Evolutionary conservation across 2,329 filamentous ascomycete species (phyloP), one percentile per base, ranked within the genome.

Genomic region (Blastomyces gilchristii): DNA sequence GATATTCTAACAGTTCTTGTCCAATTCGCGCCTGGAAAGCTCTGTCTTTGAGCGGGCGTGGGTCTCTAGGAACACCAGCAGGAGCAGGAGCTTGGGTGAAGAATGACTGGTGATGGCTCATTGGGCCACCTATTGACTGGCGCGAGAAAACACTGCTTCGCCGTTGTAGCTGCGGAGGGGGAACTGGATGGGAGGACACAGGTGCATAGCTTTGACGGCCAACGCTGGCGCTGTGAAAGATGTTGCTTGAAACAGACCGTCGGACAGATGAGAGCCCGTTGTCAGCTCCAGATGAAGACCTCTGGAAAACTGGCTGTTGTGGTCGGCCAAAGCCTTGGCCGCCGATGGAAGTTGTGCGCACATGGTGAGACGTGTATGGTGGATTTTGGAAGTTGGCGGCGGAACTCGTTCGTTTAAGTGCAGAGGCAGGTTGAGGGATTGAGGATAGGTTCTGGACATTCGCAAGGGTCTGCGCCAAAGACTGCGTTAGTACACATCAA

Each of bases 321-420:
- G 92, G 91, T 65, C 92, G 85, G 69, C 85, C 83, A 67, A 91
- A 84, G 69, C 91, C 92, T 65, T 96, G 90, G 69, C 92, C 93
- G 69, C 92, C 93, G 74, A 95, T 88, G 66, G 92, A 96, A 70
- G 90, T 85, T 37, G 90, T 91, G 69, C 93, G 90, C 68, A 81
- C 85, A 80, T 96, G 90, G 73, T 87, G 86, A 62, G 83, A 82
- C 62, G 86, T 85, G 71, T 84, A 87, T 56, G 83, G 85, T 63
- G 81, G 80, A 71, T 83, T 82, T 64, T 84, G 82, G 70, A 85
- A 81, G 72, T 85, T 85, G 66, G 85, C 86, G 69, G 86, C 86
- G 14, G 91, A 92, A 72, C 87, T 94, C 39, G 90, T 89, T 75
- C 94, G 90, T 80, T 99, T 99, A 83, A 99, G 88, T 50, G 91